Evolutionary conservation across 805 yeast genomes (phyloP), one percentile per base, ranked within the genome.

Genomic region (Metschnikowia peoriensis): DNA sequence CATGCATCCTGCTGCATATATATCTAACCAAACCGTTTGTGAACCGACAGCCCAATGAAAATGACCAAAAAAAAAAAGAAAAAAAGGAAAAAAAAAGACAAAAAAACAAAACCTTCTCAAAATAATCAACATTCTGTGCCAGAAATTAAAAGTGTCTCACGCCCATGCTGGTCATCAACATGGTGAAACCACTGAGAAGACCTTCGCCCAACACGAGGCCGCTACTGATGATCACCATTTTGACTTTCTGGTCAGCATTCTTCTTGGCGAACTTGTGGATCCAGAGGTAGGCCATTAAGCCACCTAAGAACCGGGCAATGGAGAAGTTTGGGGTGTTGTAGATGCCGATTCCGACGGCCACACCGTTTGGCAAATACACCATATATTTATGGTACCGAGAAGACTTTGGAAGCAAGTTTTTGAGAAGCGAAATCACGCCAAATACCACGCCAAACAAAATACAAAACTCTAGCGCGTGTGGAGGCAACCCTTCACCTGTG

Each of bases 181-280:
- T 87, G 39, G 88, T 88, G 29, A 88, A 72, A 11, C 89, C 87
- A 62, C 97, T 89, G 61, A 90, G 83, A 45, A 93, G 75, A 1
- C 99, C 98, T 69, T 93, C 99, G 15, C 99, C 99, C 17, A 93
- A 72, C 2, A 93, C 96, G 53, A 93, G 75, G 0, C 99, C 99
- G 60, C 96, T 86, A 62, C 97, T 89, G 61, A 90, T 83, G 16
- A 93, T 91, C 55, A 93, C 90, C 83, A 93, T 79, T 41, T 77
- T 78, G 1, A 94, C 89, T 56, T 82, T 83, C 28, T 81, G 81
- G 45, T 61, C 58, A 8, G 77, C 72, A 15, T 61, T 58, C 7
- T 59, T 52, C 15, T 53, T 54, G 7, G 49, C 67, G 62, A 38
- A 68, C 41, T 66, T 46, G 27, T 55, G 54, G 53, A 82, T 57